Percentiles rank a stretch among this genome's conserved stretches.
Conservation (phyloP, 2,329 filamentous ascomycete species). For the Colletotrichum sublineola region DNA sequence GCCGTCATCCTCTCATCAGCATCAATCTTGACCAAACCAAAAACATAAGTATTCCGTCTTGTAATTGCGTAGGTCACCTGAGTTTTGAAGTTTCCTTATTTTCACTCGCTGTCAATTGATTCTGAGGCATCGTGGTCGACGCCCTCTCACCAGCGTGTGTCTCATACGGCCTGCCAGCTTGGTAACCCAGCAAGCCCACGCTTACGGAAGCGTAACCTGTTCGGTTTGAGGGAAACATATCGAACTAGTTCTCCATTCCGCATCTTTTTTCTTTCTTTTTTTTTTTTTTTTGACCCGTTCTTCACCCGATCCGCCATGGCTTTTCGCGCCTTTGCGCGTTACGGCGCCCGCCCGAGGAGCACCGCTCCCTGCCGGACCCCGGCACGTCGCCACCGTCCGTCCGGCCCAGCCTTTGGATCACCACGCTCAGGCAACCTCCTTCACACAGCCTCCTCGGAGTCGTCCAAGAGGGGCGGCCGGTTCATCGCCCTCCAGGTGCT, state of each 20-base stretch:
- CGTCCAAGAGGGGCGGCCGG: not conserved
- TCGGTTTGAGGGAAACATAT: no score
- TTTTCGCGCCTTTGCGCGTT: not conserved
- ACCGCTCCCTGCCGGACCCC: not conserved
- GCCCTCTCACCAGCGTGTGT: not conserved
- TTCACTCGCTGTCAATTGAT: not conserved
- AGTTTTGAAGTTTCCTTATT: no score
- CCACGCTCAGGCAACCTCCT: not conserved
- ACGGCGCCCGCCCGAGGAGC: not conserved
- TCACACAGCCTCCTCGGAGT: not conserved
- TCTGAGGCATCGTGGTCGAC: not conserved
- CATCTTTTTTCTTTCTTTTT: no score
- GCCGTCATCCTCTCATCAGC: not conserved
- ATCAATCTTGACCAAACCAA: not conserved
- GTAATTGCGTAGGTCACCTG: not conserved
- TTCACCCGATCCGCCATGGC: not conserved
- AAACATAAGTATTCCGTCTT: not conserved
- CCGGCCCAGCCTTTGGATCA: not conserved
- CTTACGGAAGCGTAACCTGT: no score
- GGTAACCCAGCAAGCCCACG: no score
- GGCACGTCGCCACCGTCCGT: not conserved
- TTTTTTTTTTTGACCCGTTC: fast-evolving
- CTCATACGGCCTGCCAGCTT: not conserved
- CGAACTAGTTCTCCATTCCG: not conserved
- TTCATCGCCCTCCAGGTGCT: constrained; percentile 24